A percentile compares a stretch with the other conserved stretches of the same genome.
Conservation (phyloP, 2,329 filamentous ascomycete genomes). For the Didymellaceae sp. region DNA sequence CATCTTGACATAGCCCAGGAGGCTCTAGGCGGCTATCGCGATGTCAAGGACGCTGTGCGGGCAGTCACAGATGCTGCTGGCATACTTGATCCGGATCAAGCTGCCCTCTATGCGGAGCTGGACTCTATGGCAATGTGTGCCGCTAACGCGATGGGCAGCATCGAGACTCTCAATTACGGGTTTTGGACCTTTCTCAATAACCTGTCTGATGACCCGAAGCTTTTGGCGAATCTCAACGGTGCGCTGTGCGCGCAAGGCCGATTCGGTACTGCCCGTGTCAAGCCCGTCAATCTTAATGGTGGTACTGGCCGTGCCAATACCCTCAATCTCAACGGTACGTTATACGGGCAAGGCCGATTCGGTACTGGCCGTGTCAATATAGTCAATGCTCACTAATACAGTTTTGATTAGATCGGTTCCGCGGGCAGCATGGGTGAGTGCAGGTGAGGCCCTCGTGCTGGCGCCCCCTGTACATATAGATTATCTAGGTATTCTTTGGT, state of each 20-base stretch:
- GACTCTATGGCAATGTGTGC: slow-evolving; percentile 1
- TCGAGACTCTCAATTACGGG: neutral
- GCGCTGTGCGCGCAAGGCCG: neutral
- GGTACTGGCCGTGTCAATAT: too few species aligned
- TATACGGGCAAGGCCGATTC: too few species aligned
- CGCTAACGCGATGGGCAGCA: neutral
- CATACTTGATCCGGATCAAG: neutral
- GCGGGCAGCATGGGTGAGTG: too few species aligned
- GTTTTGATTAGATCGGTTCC: too few species aligned
- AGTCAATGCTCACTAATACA: too few species aligned
- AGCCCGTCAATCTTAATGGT: too few species aligned
- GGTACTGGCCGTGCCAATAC: too few species aligned
- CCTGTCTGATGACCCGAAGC: slow-evolving; percentile 12
- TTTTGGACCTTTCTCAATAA: slow-evolving; percentile 5
- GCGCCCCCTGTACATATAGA: too few species aligned
- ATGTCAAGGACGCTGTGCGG: slow-evolving; percentile 2
- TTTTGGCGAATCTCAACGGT: slow-evolving; percentile 5
- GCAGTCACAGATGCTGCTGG: neutral
- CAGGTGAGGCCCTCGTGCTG: too few species aligned
- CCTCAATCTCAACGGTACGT: too few species aligned
- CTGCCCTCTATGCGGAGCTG: slow-evolving; percentile 2
- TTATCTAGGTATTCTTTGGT: too few species aligned
- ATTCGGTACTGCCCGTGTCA: neutral
- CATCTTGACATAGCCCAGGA: slow-evolving; percentile 4
- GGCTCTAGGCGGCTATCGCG: slow-evolving; percentile 1